Conservation (phyloP, 2,329 filamentous ascomycete species). For the Clonostachys sp. region DNA sequence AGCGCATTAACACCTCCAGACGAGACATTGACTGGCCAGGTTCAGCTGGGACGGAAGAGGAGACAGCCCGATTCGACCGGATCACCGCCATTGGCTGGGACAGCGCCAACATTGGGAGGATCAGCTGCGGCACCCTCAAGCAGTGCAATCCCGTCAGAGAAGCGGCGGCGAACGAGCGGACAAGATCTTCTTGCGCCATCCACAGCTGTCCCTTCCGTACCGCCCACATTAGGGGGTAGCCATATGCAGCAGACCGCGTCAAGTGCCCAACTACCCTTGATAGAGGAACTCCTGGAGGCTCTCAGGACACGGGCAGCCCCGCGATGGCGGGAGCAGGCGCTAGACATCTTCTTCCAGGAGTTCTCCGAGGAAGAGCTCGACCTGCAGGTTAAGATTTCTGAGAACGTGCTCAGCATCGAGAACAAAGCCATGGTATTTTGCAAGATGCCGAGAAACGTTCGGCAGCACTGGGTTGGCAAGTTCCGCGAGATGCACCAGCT, state of each 20-base stretch:
- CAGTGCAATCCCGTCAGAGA: no score
- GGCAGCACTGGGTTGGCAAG: conserved; percentile 52
- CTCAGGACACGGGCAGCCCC: conserved; percentile 30
- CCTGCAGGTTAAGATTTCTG: conserved; percentile 54
- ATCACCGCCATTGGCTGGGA: no score
- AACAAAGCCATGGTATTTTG: conserved; percentile 59
- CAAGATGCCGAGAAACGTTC: conserved; percentile 50
- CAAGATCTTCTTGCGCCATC: no score
- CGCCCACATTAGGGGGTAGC: neutral
- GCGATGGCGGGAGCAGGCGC: conserved; percentile 51
- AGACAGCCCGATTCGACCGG: conserved; percentile 6
- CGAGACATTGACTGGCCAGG: conserved; percentile 20
- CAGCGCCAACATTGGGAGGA: no score
- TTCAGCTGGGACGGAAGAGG: conserved; percentile 23
- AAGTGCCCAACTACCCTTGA: neutral
- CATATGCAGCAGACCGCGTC: neutral
- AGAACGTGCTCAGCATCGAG: conserved; percentile 53
- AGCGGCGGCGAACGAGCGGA: no score
- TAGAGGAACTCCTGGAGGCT: conserved; percentile 36
- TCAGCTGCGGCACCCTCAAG: no score
- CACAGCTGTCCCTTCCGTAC: no score
- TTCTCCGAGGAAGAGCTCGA: conserved; percentile 54
- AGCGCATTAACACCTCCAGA: conserved; percentile 52
- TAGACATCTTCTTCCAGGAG: conserved; percentile 55
- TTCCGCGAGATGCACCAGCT: conserved; percentile 37